Evolutionary conservation across 345 rosid genomes (phyloP), one percentile per base, ranked within the genome.

Genomic region (Corchorus capsularis): DNA sequence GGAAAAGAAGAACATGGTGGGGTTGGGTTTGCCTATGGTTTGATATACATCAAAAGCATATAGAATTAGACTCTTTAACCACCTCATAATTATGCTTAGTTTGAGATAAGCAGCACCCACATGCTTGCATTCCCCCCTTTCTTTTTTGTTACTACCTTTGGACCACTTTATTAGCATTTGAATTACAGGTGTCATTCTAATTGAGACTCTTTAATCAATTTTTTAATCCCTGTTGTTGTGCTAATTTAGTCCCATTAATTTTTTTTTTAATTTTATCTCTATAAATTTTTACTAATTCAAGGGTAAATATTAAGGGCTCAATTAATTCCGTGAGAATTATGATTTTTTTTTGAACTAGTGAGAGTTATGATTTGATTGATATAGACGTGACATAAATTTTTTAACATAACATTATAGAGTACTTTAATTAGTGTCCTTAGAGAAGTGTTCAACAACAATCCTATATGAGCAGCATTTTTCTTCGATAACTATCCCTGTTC

Each of bases 71-170:
- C 90, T 68, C 81, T 59, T 77, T 81, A 85, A 85, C 88, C 54
- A 78, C 82, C 85, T 84, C 83, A 78, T 85, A 83, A 87, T 85
- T 81, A 83, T 78, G 82, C 55, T 76, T 81, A 63, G 75, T 54
- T 56, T 59, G 7, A 56, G 75, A 79, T 75, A 68, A 80, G 53
- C 79, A 82, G 35, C 43, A 15, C 54, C 74, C 83, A 75, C 80
- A 69, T 83, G 83, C 79, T 49, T 69, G 77, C 53, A 19, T 50
- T 56, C 35, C 14, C 54, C 13, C n/a, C 22, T 34, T 35, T 49
- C 72, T 19, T 53, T 63, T 63, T 10, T 9, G 43, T 50, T 0
- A 3, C 59, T 60, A 64, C 27, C 27, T 27, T 27, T 27, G 78
- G 82, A 52, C 87, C 81, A 65, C 83, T 72, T 19, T 67, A 47